Conservation (phyloP, 768 basidiomycete species). For the Lactarius indigo region DNA sequence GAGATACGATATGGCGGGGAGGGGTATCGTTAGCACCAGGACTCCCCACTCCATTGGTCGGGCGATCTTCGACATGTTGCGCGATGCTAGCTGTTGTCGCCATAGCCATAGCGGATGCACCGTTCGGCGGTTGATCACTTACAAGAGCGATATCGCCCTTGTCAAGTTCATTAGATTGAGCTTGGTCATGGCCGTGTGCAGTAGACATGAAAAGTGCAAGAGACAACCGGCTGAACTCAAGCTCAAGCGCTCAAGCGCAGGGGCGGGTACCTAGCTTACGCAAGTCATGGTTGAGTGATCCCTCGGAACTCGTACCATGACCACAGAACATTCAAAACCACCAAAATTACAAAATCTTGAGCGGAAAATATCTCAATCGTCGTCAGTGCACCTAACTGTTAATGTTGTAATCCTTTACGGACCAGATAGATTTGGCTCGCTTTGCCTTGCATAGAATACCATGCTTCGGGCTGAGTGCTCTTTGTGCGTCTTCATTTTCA, state of each 20-base stretch:
- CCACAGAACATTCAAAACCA: background rate
- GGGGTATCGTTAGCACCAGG: background rate
- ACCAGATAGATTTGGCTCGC: background rate
- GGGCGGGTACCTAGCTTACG: conserved; percentile 6
- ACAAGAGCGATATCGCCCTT: background rate
- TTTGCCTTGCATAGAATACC: conserved; percentile 27
- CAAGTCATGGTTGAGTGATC: background rate
- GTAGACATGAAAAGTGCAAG: conserved; percentile 15
- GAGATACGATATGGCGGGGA: background rate
- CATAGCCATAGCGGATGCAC: background rate
- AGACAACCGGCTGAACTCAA: background rate
- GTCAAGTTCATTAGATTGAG: conserved; percentile 1
- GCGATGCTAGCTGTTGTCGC: background rate
- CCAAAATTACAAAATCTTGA: background rate
- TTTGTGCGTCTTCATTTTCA: conserved; percentile 32
- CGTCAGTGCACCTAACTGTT: conserved; percentile 20
- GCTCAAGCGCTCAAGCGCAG: background rate
- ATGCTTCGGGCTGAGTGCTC: conserved; percentile 32
- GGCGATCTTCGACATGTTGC: background rate
- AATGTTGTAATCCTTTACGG: background rate
- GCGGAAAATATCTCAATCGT: conserved; percentile 24
- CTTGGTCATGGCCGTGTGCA: conserved; percentile 1
- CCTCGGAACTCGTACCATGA: background rate
- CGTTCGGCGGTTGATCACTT: background rate
- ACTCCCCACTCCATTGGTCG: background rate